A percentile compares a stretch with the other conserved stretches of the same genome.
These are phyloP conservation scores for Penicillium sclerotiorum DNA, from an alignment of 2,329 filamentous ascomycete genomes.

Conservation along the genomic window DNA sequence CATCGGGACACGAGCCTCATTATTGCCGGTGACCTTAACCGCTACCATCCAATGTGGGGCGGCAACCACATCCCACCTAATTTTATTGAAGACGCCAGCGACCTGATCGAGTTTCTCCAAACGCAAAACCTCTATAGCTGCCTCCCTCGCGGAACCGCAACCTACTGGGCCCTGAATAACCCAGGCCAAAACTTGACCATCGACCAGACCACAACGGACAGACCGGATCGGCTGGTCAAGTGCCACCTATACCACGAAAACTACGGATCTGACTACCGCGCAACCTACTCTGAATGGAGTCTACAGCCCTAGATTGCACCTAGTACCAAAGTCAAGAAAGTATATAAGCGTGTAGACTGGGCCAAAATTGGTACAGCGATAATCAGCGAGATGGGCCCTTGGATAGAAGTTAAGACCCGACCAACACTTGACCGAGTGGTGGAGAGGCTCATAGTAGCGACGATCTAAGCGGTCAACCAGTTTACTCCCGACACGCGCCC, in stretches of 20 bases:
- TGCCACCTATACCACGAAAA: conserved; percentile 26
- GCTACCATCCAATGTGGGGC: conserved; percentile 6
- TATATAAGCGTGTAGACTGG: conserved; percentile 18
- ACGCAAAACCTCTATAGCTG: conserved; percentile 9
- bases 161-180: conserved; percentile 9
- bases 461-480: not conserved
- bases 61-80: conserved; percentile 5
- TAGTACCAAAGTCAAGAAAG: conserved; percentile 8
- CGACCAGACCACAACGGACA: conserved; percentile 20
- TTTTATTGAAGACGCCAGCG: conserved; percentile 12
- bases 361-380: not conserved
- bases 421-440: conserved; percentile 3
- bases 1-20: conserved; percentile 1
- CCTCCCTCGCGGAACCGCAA: conserved; percentile 12
- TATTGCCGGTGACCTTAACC: conserved; percentile 5
- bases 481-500: conserved; percentile 2
- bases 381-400: not conserved
- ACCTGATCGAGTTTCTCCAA: conserved; percentile 14
- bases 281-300: conserved; percentile 23
- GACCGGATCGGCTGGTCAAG: conserved; percentile 17
- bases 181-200: conserved; percentile 15
- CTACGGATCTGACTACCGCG: conserved; percentile 25
- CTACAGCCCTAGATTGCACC: conserved; percentile 5
- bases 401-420: conserved; percentile 2
- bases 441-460: not conserved